A percentile compares a stretch with the other conserved stretches of the same genome.
phyloP scores from a whole-genome alignment of 257 asterid genomes.

The Solanum piurae region DNA sequence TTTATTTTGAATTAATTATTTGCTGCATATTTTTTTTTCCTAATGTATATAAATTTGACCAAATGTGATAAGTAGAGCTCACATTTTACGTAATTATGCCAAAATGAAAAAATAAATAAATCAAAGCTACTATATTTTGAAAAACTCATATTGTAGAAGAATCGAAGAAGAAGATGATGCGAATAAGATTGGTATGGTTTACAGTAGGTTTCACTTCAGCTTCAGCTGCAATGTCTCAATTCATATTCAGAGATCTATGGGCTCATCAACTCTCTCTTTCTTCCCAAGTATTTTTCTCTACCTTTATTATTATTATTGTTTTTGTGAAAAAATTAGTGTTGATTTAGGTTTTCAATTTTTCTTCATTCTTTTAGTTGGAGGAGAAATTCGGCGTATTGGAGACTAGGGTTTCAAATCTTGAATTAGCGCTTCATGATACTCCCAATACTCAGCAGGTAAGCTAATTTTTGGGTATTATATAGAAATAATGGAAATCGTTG shows the following conservation, averaged over 20 bases:
- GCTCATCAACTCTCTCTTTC: conserved; percentile 36
- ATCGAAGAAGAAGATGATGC: conserved; percentile 28
- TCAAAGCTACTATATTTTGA: not conserved
- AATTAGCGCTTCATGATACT: conserved; percentile 18
- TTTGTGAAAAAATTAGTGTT: not conserved
- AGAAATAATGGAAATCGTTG: not conserved
- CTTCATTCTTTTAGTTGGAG: conserved; percentile 16
- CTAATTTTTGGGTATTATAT: not conserved
- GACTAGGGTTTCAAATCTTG: conserved; percentile 52
- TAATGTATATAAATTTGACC: no score
- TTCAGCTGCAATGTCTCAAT: conserved; percentile 46
- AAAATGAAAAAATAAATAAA: not conserved
- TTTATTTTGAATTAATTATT: no score
- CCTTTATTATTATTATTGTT: not conserved
- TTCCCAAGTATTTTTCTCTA: conserved; percentile 29
- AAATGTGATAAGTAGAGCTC: no score
- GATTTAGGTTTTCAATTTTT: not conserved
- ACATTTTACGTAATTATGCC: no score
- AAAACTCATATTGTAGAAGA: not conserved
- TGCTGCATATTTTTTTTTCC: no score
- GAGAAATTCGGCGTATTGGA: conserved; percentile 37
- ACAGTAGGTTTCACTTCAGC: conserved; percentile 44
- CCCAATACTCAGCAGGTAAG: conserved; percentile 33
- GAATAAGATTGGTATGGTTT: conserved; percentile 56
- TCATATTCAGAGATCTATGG: conserved; percentile 47